Conservation (phyloP, 2,329 filamentous ascomycete species). For the Teratosphaeria zuluensis region DNA sequence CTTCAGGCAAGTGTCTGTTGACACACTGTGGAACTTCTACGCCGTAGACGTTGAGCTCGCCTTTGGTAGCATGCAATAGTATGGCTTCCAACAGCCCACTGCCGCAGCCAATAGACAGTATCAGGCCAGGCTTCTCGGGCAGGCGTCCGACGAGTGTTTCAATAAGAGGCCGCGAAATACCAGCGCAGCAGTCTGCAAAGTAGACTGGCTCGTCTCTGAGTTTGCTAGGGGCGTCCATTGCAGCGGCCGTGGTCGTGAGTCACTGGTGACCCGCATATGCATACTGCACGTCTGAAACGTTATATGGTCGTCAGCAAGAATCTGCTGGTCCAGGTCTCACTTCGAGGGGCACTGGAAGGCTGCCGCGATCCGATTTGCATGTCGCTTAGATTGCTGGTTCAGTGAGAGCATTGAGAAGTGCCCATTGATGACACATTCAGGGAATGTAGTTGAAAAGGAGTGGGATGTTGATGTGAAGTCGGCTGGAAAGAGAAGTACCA, state of each 20-base stretch:
- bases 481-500: background rate
- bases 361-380: background rate
- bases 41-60: conserved; percentile 29
- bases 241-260: background rate
- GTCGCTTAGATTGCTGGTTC: background rate
- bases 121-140: conserved; percentile 10
- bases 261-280: background rate
- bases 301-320: background rate
- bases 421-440: background rate
- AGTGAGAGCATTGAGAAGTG: background rate
- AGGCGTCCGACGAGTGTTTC: conserved; percentile 9
- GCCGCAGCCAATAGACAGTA: conserved; percentile 39
- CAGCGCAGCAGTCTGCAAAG: conserved; percentile 18
- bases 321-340: background rate
- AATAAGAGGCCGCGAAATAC: conserved; percentile 15
- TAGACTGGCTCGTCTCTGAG: conserved; percentile 11
- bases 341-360: background rate
- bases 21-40: conserved; percentile 39
- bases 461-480: background rate
- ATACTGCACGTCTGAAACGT: background rate
- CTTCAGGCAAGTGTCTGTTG: conserved; percentile 36
- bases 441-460: background rate
- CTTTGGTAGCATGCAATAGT: conserved; percentile 25
- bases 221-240: conserved; percentile 2
- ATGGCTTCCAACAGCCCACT: conserved; percentile 42